Evolutionary conservation across 805 yeast species (phyloP), one percentile per base, ranked within the genome.

Genomic region (Candida montana): DNA sequence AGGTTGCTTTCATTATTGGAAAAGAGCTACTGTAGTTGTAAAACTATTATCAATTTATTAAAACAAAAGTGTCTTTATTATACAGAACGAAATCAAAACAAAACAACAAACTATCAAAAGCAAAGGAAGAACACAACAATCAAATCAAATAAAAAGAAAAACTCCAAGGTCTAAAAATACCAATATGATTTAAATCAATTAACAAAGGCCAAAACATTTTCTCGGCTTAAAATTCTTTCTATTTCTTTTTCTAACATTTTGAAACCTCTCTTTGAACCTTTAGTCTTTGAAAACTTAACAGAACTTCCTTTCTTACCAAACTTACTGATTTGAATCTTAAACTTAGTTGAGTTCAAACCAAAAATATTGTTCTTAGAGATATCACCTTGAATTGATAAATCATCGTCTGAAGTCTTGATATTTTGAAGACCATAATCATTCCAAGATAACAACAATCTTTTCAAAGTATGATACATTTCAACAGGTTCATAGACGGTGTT

Each of bases 391-490:
- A 83, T 67, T 26, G 66, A 67, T 51, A 65, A 58, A 7, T 64
- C 58, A 4, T 64, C 59, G 17, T 68, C 64, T 49, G 72, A 72
- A 35, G 74, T 61, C 30, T 61, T 64, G 44, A 83, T 68, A 45
- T 77, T 71, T 49, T 73, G 75, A 52, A 83, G 62, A 8, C 93
- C 91, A 52, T 82, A 82, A 45, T 74, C 77, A 12, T 77, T 72
- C 93, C 93, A 83, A 15, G 82, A 77, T 34, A 61, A 67, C 49
- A 83, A 64, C 41, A 83, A 69, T 33, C 83, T 76, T 55, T 67
- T 72, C 51, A 83, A 63, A 3, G 88, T 87, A 33, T 77, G 75
- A 46, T 75, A 72, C 71, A 83, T 71, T 55, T 83, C 87, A 21
- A 65, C 72, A 44, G 64, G 57, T 29, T 50, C 59, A 34, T 60